Conservation (phyloP, 257 asterid species). For the Vinca minor region DNA sequence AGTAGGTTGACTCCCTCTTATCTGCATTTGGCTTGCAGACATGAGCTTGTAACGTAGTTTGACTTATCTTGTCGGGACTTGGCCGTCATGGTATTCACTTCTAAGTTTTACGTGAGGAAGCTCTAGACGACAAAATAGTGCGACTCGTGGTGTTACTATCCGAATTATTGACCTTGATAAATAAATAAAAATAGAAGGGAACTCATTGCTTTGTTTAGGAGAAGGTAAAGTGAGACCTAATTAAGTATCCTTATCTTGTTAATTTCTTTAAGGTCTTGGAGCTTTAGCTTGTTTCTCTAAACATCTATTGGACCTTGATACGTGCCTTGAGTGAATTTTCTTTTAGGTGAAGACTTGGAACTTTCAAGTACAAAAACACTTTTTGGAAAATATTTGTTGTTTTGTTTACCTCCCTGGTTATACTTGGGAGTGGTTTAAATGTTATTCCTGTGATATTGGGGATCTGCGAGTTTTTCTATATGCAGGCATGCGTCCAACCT, state of each 20-base stretch:
- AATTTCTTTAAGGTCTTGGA: background rate
- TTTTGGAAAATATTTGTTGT: background rate
- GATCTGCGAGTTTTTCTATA: background rate
- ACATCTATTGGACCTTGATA: background rate
- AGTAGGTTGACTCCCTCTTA: background rate
- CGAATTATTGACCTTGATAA: background rate
- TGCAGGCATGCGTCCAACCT: background rate
- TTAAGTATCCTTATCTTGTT: background rate
- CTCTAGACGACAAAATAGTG: background rate
- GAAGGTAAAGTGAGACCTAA: background rate
- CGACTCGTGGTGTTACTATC: background rate
- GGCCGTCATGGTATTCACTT: background rate
- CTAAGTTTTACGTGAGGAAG: background rate
- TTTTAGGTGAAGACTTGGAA: too few species aligned
- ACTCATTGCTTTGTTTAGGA: background rate
- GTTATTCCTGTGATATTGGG: background rate
- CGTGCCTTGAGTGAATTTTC: too few species aligned
- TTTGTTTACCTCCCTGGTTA: background rate
- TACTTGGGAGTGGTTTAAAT: background rate
- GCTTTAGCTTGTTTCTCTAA: background rate
- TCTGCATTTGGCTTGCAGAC: background rate
- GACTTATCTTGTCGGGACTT: background rate
- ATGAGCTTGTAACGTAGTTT: background rate
- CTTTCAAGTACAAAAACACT: background rate
- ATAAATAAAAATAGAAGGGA: background rate